These are phyloP conservation scores for Panicum virgatum DNA, from an alignment of 202 grass and related monocot species.

Conservation along the genomic window DNA sequence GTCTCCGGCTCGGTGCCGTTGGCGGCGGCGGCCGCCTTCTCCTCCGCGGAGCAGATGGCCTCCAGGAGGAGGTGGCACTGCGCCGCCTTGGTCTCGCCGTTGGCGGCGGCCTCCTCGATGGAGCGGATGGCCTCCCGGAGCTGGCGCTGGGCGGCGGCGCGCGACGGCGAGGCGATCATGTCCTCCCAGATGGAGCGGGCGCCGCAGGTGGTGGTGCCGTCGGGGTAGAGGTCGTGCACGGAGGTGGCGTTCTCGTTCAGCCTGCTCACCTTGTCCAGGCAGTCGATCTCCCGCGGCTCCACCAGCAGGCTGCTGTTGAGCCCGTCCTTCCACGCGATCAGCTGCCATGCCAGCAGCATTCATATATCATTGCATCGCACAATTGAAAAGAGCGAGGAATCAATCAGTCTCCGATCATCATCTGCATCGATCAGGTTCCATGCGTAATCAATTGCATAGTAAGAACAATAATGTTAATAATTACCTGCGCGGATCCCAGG, in stretches of 20 bases:
- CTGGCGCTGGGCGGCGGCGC: slow-evolving; percentile 50
- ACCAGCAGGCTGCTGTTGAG: slow-evolving; percentile 58
- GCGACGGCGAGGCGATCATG: slow-evolving; percentile 48
- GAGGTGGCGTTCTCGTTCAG: slow-evolving; percentile 71
- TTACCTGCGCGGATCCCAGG: slow-evolving; percentile 12
- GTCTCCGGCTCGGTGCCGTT: background rate
- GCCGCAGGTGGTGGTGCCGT: slow-evolving; percentile 53
- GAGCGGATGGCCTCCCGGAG: slow-evolving; percentile 52
- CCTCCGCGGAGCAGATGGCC: background rate
- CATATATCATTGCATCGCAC: too few relatives aligned
- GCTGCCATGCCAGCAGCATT: background rate
- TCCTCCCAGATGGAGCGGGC: slow-evolving; percentile 72
- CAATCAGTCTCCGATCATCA: too few relatives aligned
- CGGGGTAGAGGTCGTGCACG: slow-evolving; percentile 68
- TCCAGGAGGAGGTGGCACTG: slow-evolving; percentile 10
- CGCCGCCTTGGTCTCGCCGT: background rate
- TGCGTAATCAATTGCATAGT: too few relatives aligned
- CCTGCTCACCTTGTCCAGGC: slow-evolving; percentile 64
- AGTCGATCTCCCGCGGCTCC: slow-evolving; percentile 62
- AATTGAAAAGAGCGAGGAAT: too few relatives aligned
- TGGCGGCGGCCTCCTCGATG: slow-evolving; percentile 37
- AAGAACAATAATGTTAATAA: too few relatives aligned
- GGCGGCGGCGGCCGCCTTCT: background rate
- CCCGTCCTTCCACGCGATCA: slow-evolving; percentile 88
- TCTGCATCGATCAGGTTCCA: too few relatives aligned